Evolutionary conservation across 164 flowering plant genomes (phyloP), one percentile per base, ranked within the genome.

Genomic region (Malania oleifera): DNA sequence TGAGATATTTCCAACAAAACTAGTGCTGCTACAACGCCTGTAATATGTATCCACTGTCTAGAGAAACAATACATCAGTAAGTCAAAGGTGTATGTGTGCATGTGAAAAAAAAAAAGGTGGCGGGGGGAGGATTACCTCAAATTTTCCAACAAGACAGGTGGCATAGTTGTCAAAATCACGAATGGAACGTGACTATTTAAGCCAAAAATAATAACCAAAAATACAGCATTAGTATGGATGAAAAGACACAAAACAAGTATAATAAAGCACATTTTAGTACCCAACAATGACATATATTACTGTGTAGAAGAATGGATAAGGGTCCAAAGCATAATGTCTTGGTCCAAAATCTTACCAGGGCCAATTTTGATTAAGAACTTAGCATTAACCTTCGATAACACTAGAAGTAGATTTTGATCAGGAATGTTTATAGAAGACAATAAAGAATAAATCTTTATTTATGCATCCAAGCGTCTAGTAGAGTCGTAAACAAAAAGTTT

Each of bases 1-100:
- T 2, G 95, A 55, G 46, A 93, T 89, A 66, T 73, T 72, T 40
- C 75, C 72, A 22, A 90, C 84, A 73, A 61, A 95, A 57, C 74
- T 57, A 43, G 89, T 54, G 75, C 97, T 88, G 77, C 93, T 88
- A 66, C 79, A 76, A 28, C 69, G 82, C 70, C 99, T 70, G 67
- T 95, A 95, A 60, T 83, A 95, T 70, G 96, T 77, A 64, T 95
- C 99, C 38, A 78, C 95, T 43, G 99, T 95, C 99, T 93, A 52
- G 71, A 40, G 54, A 68, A 69, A 66, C 14, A 74, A 43, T 31
- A 19, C 18, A 13, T 9, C 29, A 64, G 65, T 31, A 25, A 44
- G 13, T 44, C 19, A 31, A 3, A 34, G 46, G 56, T 22, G 22
- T 27, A 5, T 20, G 7, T 38, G 56, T 22, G 22, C 29, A 5